Percentiles rank a stretch among this genome's conserved stretches.
Evolutionary conservation across 495 filamentous ascomycete genomes (phyloP).

Genomic region (Penicillium soppii): DNA sequence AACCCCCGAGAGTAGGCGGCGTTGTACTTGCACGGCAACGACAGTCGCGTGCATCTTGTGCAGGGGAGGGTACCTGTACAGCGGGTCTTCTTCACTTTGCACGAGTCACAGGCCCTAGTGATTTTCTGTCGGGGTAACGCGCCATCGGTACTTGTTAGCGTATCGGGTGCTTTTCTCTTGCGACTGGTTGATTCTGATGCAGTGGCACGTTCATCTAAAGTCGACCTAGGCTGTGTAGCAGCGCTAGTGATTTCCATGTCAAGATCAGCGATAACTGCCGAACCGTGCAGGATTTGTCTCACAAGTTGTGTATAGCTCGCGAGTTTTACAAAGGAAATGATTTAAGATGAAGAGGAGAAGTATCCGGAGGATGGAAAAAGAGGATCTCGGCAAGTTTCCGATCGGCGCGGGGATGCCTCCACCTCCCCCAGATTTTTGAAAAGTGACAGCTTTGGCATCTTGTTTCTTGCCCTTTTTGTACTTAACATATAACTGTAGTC

Average conservation of each 20-base stretch:
- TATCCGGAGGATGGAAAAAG: constrained; percentile 8
- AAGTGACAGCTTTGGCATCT: neutral
- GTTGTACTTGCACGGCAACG: constrained; percentile 42
- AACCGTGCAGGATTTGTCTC: constrained; percentile 8
- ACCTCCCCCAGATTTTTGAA: constrained; percentile 5
- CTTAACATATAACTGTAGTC: too few relatives aligned
- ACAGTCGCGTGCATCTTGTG: constrained; percentile 37
- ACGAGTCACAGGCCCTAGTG: constrained; percentile 48
- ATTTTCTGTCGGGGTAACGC: constrained; percentile 37
- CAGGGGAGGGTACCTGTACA: constrained; percentile 49
- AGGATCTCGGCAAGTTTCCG: constrained; percentile 7
- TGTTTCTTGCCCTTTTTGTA: too few relatives aligned
- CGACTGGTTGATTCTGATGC: constrained; percentile 10
- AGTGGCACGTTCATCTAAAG: neutral
- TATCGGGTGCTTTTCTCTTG: constrained; percentile 35
- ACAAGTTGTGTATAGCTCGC: too few relatives aligned
- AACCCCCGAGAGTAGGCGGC: constrained; percentile 45
- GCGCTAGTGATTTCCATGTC: constrained; percentile 22
- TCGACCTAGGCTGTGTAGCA: constrained; percentile 14
- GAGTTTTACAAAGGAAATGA: neutral
- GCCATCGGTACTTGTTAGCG: constrained; percentile 20
- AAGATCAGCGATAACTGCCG: constrained; percentile 12
- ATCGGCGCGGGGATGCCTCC: constrained; percentile 5
- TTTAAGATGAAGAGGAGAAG: constrained; percentile 3
- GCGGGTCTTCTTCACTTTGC: constrained; percentile 47